A percentile compares a stretch with the other conserved stretches of the same genome.
Conservation (phyloP, 306 rosid species). For the Sophora flavescens region DNA sequence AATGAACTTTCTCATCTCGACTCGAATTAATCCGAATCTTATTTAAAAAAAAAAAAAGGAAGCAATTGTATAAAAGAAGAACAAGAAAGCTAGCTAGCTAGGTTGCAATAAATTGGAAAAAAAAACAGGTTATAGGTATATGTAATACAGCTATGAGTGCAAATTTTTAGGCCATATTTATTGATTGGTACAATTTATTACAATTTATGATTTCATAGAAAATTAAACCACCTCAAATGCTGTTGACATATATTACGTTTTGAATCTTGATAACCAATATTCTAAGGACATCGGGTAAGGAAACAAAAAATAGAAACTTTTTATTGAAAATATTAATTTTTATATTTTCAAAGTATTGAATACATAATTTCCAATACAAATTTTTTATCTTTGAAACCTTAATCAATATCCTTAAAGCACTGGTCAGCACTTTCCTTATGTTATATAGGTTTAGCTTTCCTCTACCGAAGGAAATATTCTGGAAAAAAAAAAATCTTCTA, state of each 20-base stretch:
- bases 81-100: neutral
- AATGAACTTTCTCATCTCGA: no score
- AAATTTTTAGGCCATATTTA: conserved; percentile 6
- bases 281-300: no score
- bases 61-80: neutral
- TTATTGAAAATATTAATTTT: no score
- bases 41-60: no score
- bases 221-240: conserved; percentile 4
- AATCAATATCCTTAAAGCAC: no score
- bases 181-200: conserved; percentile 3
- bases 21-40: no score
- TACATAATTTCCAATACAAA: no score
- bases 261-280: no score
- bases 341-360: no score
- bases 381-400: no score
- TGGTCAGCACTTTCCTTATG: neutral
- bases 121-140: conserved; percentile 6
- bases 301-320: no score
- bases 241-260: neutral
- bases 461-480: neutral
- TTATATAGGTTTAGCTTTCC: neutral
- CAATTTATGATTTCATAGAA: conserved; percentile 29
- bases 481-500: conserved; percentile 13
- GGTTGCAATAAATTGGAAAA: neutral
- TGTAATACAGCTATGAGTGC: neutral